Evolutionary conservation across 805 yeast genomes (phyloP).

Genomic region (Saturnispora ahearnii): DNA sequence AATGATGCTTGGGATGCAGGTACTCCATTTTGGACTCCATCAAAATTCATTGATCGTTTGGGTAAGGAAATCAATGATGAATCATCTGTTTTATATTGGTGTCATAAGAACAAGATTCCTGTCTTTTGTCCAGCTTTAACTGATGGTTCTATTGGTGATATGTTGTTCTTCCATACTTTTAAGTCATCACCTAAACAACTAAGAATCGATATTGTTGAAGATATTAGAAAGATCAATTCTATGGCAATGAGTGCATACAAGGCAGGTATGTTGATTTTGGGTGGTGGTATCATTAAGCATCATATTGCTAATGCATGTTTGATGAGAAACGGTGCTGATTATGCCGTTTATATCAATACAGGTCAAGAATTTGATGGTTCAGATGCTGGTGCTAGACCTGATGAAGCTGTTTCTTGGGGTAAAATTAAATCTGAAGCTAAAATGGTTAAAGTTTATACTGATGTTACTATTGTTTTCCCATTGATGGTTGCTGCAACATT

Average conservation of each 20-base stretch:
- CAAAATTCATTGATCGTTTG: constrained; percentile 79
- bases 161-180: constrained; percentile 97
- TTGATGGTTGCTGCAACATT: constrained; percentile 96
- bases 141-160: constrained; percentile 97
- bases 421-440: constrained; percentile 92
- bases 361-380: constrained; percentile 99
- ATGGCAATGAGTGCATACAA: constrained; percentile 89
- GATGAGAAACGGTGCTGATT: constrained; percentile 99
- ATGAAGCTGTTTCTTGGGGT: constrained; percentile 99
- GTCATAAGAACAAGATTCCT: constrained; percentile 93
- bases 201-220: constrained; percentile 87
- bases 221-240: constrained; percentile 83
- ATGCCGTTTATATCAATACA: constrained; percentile 93
- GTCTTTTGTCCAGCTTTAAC: constrained; percentile 96
- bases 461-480: constrained; percentile 91
- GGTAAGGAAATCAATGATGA: constrained; percentile 96
- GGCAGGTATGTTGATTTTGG: constrained; percentile 94
- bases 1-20: constrained; percentile 54
- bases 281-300: constrained; percentile 95
- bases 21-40: constrained; percentile 86
- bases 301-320: constrained; percentile 96
- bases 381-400: constrained; percentile 99
- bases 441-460: constrained; percentile 88
- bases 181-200: constrained; percentile 85
- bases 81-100: constrained; percentile 92